Conservation (phyloP, 2,329 filamentous ascomycete genomes). For the Chrysosporium keratinophilum region DNA sequence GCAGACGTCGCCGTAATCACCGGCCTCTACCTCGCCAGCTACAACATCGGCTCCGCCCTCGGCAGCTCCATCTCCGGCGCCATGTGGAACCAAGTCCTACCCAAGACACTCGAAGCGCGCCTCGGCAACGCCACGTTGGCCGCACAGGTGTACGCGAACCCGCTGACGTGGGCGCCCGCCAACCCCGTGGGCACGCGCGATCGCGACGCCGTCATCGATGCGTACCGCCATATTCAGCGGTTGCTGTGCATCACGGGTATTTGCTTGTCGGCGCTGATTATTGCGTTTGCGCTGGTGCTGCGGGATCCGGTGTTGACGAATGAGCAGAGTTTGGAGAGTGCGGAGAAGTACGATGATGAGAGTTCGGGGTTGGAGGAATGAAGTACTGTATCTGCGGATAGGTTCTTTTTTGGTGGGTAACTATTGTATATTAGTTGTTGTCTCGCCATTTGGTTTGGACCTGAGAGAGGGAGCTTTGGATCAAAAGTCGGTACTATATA, state of each 20-base stretch:
- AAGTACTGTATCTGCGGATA: not conserved
- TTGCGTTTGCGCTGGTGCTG: constrained; percentile 38
- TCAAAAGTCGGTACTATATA: not conserved
- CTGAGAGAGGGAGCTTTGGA: not conserved
- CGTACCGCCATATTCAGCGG: constrained; percentile 39
- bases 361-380: constrained; percentile 1
- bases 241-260: constrained; percentile 44
- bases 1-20: constrained; percentile 53
- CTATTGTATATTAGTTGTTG: not conserved
- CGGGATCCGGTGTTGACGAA: constrained; percentile 39
- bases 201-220: constrained; percentile 35
- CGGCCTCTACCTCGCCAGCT: constrained; percentile 52
- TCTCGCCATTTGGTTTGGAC: no score
- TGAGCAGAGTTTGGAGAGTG: constrained; percentile 38
- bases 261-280: constrained; percentile 39
- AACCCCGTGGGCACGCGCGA: constrained; percentile 39
- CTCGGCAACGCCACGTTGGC: constrained; percentile 36
- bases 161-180: constrained; percentile 29
- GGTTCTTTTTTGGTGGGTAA: not conserved
- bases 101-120: constrained; percentile 33
- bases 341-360: constrained; percentile 25
- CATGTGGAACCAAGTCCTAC: constrained; percentile 52
- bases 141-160: constrained; percentile 32
- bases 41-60: constrained; percentile 52
- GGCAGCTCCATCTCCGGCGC: constrained; percentile 52